Conservation (phyloP, 768 basidiomycete species). For the Russula sp. region DNA sequence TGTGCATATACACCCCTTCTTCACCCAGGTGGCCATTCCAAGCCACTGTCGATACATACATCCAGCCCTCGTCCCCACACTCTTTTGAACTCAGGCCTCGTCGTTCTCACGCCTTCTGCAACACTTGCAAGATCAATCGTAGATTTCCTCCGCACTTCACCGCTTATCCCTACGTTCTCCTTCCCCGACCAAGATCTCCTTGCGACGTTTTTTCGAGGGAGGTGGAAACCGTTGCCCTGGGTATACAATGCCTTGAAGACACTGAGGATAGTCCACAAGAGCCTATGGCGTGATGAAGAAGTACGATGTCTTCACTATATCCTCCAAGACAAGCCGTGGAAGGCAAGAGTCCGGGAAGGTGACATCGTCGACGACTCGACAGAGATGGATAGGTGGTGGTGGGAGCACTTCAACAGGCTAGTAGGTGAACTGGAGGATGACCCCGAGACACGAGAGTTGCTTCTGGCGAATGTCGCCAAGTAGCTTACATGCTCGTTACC, state of each 20-base stretch:
- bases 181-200: slow-evolving; percentile 95
- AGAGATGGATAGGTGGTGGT: slow-evolving; percentile 69
- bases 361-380: slow-evolving; percentile 43
- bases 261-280: slow-evolving; percentile 59
- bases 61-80: slow-evolving; percentile 62
- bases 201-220: slow-evolving; percentile 67
- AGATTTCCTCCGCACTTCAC: slow-evolving; percentile 49
- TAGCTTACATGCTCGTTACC: background rate
- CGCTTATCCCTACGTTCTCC: slow-evolving; percentile 44
- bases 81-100: slow-evolving; percentile 86
- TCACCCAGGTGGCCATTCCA: slow-evolving; percentile 40
- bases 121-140: slow-evolving; percentile 46
- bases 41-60: slow-evolving; percentile 35
- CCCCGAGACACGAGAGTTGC: slow-evolving; percentile 42
- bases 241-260: slow-evolving; percentile 92
- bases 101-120: slow-evolving; percentile 73
- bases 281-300: slow-evolving; percentile 80
- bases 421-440: slow-evolving; percentile 41
- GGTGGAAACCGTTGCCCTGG: slow-evolving; percentile 76
- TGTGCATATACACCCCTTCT: slow-evolving; percentile 65
- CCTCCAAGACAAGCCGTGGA: slow-evolving; percentile 82
- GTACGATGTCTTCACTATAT: slow-evolving; percentile 87
- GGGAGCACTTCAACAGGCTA: slow-evolving; percentile 48
- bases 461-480: slow-evolving; percentile 42
- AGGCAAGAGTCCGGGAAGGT: slow-evolving; percentile 38